Evolutionary conservation across 2,329 filamentous ascomycete species (phyloP).

Genomic region (Ascochyta rabiei): DNA sequence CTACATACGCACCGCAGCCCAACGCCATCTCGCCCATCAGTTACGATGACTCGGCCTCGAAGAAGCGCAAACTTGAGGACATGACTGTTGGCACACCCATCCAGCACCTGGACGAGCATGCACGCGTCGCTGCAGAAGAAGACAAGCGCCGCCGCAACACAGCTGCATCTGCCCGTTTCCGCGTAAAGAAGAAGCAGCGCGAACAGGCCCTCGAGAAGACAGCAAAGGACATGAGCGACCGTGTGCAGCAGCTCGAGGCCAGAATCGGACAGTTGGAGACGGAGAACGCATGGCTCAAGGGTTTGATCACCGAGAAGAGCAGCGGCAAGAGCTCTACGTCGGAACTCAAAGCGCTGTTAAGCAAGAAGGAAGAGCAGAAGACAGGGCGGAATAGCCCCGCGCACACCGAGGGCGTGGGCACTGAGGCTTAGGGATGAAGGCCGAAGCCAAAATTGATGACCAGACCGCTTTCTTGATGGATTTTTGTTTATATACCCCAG

Average conservation of each 20-base stretch:
- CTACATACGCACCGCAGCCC: slow-evolving; percentile 36
- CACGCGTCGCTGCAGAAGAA: slow-evolving; percentile 57
- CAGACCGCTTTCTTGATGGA: slow-evolving; percentile 1
- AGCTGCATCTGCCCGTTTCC: slow-evolving; percentile 59
- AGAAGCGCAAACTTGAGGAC: slow-evolving; percentile 56
- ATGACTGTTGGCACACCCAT: slow-evolving; percentile 38
- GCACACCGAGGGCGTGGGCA: slow-evolving; percentile 48
- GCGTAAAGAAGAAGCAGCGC: slow-evolving; percentile 62
- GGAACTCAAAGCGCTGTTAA: slow-evolving; percentile 44
- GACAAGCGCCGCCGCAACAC: slow-evolving; percentile 62
- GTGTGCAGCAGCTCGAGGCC: slow-evolving; percentile 58
- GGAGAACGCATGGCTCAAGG: slow-evolving; percentile 60
- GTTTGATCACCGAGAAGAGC: slow-evolving; percentile 58
- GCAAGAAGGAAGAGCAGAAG: slow-evolving; percentile 41
- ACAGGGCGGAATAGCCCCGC: slow-evolving; percentile 44
- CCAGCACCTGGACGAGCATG: slow-evolving; percentile 52
- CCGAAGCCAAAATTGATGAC: slow-evolving; percentile 33
- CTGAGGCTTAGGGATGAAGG: slow-evolving; percentile 39
- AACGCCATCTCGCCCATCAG: slow-evolving; percentile 37
- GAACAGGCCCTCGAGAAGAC: slow-evolving; percentile 59
- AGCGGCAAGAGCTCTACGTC: slow-evolving; percentile 41
- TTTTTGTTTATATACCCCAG: neutral
- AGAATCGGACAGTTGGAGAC: slow-evolving; percentile 61
- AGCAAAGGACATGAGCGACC: slow-evolving; percentile 58
- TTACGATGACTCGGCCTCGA: slow-evolving; percentile 42